A percentile compares a stretch with the other conserved stretches of the same genome.
phyloP scores from a whole-genome alignment of 1,139 yeast genomes.

The Pichia sp. region DNA sequence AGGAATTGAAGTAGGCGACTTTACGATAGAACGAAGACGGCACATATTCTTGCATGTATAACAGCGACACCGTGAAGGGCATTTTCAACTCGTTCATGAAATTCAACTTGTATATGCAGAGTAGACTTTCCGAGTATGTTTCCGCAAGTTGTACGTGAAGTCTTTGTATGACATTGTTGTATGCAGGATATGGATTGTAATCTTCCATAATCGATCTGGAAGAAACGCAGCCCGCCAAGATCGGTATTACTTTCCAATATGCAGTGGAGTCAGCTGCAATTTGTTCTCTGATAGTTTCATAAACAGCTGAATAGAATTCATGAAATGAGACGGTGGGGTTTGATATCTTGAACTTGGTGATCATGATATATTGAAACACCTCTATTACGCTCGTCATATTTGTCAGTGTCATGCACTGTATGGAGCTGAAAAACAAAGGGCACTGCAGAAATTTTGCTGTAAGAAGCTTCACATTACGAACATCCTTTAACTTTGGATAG shows the following conservation, averaged over 20 bases:
- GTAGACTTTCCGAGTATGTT: slow-evolving; percentile 13
- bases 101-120: background rate
- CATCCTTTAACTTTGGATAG: slow-evolving; percentile 54
- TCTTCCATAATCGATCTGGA: slow-evolving; percentile 26
- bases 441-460: slow-evolving; percentile 44
- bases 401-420: slow-evolving; percentile 13
- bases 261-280: slow-evolving; percentile 6
- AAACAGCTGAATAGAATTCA: slow-evolving; percentile 41
- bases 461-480: slow-evolving; percentile 46
- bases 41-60: slow-evolving; percentile 16
- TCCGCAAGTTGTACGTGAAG: slow-evolving; percentile 15
- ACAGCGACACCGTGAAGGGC: slow-evolving; percentile 14
- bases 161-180: slow-evolving; percentile 16
- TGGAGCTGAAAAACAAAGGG: slow-evolving; percentile 33
- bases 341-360: slow-evolving; percentile 49
- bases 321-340: slow-evolving; percentile 53
- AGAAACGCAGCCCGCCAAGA: slow-evolving; percentile 46
- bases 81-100: slow-evolving; percentile 8
- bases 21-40: slow-evolving; percentile 17
- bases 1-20: slow-evolving; percentile 10
- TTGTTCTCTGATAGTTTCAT: slow-evolving; percentile 26
- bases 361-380: slow-evolving; percentile 41
- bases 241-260: slow-evolving; percentile 52
- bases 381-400: slow-evolving; percentile 38
- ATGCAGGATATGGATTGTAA: slow-evolving; percentile 21